Evolutionary conservation across 441 rosid species (phyloP).

Genomic region (Populus trichocarpa): DNA sequence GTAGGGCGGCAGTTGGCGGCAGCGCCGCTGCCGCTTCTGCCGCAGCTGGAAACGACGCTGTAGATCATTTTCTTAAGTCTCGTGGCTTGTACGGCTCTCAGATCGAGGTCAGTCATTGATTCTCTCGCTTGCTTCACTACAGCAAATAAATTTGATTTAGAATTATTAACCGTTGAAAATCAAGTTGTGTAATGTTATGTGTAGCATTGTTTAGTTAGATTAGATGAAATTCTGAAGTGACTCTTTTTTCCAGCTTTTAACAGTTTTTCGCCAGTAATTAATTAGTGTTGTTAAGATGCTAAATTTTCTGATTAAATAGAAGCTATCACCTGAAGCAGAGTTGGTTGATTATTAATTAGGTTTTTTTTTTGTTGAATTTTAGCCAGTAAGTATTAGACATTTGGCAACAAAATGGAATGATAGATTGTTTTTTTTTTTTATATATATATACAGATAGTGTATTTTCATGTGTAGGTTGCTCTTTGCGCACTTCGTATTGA

Average conservation of each 20-base stretch:
- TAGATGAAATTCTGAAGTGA: neutral
- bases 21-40: conserved; percentile 31
- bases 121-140: neutral
- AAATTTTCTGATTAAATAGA: neutral
- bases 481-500: neutral
- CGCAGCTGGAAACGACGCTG: conserved; percentile 53
- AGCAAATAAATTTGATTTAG: neutral
- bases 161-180: neutral
- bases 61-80: conserved; percentile 50
- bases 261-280: neutral
- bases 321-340: neutral
- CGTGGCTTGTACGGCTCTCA: conserved; percentile 69
- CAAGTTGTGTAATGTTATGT: neutral
- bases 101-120: conserved; percentile 54
- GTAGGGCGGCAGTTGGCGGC: conserved; percentile 60
- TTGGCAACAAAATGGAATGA: too few species aligned
- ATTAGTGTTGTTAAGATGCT: neutral
- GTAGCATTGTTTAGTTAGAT: neutral
- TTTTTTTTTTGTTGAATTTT: too few species aligned
- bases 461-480: neutral
- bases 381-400: too few species aligned
- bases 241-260: neutral
- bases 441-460: neutral
- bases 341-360: too few species aligned
- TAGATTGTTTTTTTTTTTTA: too few species aligned